phyloP scores from a whole-genome alignment of 225 moss, liverwort and hornwort species.

The Polytrichum commune region DNA sequence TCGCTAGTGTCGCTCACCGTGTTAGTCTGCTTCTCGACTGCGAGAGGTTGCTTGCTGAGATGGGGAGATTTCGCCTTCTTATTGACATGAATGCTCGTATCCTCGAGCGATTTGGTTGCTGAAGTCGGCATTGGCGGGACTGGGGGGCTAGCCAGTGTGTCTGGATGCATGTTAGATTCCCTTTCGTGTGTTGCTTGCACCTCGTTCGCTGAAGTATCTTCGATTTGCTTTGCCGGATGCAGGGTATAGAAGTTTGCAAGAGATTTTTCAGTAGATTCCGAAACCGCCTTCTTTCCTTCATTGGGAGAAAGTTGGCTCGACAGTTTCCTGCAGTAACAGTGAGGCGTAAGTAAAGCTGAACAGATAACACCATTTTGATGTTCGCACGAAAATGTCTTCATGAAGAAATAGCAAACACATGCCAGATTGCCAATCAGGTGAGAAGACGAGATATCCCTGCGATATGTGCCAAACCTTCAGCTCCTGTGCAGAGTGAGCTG shows the following conservation, averaged over 20 bases:
- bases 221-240: neutral
- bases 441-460: neutral
- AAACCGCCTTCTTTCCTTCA: neutral
- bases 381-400: neutral
- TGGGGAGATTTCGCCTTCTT: neutral
- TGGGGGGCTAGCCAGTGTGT: no score
- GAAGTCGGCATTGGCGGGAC: no score
- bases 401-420: neutral
- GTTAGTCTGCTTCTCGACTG: neutral
- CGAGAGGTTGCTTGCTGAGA: neutral
- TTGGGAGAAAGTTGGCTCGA: neutral
- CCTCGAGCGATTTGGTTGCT: no score
- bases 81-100: no score
- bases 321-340: constrained; percentile 4
- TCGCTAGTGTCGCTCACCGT: neutral
- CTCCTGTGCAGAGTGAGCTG: neutral
- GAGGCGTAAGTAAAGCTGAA: no score
- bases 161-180: no score
- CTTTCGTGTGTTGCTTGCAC: no score
- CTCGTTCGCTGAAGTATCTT: no score
- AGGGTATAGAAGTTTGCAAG: constrained; percentile 1
- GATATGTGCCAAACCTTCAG: neutral
- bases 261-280: constrained; percentile 1
- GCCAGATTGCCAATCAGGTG: neutral
- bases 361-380: neutral